A percentile compares a stretch with the other conserved stretches of the same genome.
Evolutionary conservation across 108 stramenopile genomes (phyloP).

Genomic region (Skeletonema grethae): DNA sequence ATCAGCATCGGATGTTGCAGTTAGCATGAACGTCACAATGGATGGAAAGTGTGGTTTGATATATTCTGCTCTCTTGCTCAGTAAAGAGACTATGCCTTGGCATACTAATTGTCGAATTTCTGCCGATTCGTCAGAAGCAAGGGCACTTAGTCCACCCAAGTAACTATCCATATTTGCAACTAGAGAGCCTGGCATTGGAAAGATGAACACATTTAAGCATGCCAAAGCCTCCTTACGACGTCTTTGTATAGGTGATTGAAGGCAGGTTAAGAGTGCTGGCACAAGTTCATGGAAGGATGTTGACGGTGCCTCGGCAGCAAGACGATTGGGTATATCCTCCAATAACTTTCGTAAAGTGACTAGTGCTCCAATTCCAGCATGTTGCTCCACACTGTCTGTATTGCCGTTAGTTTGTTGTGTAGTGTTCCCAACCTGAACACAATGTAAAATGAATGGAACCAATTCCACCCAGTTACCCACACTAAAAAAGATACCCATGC

Average conservation of each 20-base stretch:
- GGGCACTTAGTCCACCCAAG: slow-evolving; percentile 59
- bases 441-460: slow-evolving; percentile 38
- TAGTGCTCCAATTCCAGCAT: slow-evolving; percentile 54
- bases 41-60: slow-evolving; percentile 70
- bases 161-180: slow-evolving; percentile 83
- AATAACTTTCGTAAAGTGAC: slow-evolving; percentile 72
- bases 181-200: slow-evolving; percentile 67
- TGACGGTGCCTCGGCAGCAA: slow-evolving; percentile 37
- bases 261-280: slow-evolving; percentile 59
- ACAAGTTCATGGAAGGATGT: slow-evolving; percentile 62
- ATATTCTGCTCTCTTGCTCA: slow-evolving; percentile 69
- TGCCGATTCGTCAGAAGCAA: slow-evolving; percentile 67
- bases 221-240: slow-evolving; percentile 52
- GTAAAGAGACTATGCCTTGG: slow-evolving; percentile 80
- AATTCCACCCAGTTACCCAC: slow-evolving; percentile 35
- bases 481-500: slow-evolving; percentile 15
- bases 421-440: slow-evolving; percentile 23
- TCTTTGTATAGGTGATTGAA: slow-evolving; percentile 36
- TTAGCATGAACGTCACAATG: slow-evolving; percentile 83
- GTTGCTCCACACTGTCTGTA: slow-evolving; percentile 8
- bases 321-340: slow-evolving; percentile 75
- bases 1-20: slow-evolving; percentile 56
- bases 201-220: slow-evolving; percentile 62
- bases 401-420: background rate
- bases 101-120: slow-evolving; percentile 84